Percentiles rank a stretch among this genome's conserved stretches.
phyloP scores from a whole-genome alignment of 139 green algal species.

The Tetraselmis striata region DNA sequence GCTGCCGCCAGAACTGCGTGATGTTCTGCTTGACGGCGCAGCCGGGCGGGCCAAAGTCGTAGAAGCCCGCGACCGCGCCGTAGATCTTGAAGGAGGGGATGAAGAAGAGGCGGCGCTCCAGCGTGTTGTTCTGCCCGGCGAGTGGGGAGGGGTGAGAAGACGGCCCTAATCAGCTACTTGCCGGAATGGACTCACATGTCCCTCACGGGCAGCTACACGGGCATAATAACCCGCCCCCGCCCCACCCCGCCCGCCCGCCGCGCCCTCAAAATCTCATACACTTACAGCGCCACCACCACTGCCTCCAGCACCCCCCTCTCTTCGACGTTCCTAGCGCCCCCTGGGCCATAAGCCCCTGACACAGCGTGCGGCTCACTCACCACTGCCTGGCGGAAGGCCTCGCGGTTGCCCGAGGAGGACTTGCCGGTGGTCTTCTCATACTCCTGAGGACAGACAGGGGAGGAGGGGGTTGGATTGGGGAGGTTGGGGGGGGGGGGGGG shows the following conservation, averaged over 20 bases:
- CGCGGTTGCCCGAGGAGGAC: conserved; percentile 54
- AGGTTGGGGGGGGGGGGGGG: no score
- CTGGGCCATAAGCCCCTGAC: no score
- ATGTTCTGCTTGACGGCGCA: conserved; percentile 97
- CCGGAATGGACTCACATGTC: neutral
- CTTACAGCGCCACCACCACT: no score
- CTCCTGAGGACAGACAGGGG: no score
- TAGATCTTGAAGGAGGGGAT: conserved; percentile 99
- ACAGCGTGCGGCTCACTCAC: no score
- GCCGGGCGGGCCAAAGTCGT: conserved; percentile 95
- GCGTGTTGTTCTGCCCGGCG: conserved; percentile 48
- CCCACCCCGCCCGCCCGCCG: no score
- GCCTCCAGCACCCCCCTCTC: no score
- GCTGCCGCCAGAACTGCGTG: conserved; percentile 79
- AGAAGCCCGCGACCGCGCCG: conserved; percentile 89
- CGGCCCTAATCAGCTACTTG: neutral
- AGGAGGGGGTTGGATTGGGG: no score
- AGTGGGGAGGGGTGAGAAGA: neutral
- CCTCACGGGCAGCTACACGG: neutral
- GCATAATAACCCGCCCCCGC: no score
- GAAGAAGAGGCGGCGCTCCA: conserved; percentile 93
- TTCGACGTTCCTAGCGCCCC: no score
- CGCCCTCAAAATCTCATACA: no score
- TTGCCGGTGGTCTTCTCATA: conserved; percentile 58
- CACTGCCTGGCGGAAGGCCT: conserved; percentile 71